A percentile compares a stretch with the other conserved stretches of the same genome.
Conservation (phyloP, 495 filamentous ascomycete genomes). For the Penicillium canariense region DNA sequence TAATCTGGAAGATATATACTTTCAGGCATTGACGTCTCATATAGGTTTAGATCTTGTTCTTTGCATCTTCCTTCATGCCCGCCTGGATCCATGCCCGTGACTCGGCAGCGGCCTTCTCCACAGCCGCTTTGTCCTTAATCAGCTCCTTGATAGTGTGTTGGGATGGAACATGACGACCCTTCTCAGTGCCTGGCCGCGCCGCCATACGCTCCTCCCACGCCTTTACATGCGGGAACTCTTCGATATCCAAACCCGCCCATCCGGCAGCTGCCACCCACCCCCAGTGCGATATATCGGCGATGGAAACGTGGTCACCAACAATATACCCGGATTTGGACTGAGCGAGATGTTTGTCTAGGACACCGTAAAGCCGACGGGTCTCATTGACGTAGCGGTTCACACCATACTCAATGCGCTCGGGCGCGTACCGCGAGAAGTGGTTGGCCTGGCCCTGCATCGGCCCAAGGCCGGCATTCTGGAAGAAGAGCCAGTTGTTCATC, state of each 20-base stretch:
- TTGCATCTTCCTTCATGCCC: conserved; percentile 60
- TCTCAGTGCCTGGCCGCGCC: conserved; percentile 66
- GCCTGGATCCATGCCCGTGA: conserved; percentile 58
- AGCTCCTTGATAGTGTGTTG: conserved; percentile 62
- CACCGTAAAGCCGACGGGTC: conserved; percentile 73
- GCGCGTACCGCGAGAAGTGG: conserved; percentile 85
- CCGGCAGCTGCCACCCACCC: conserved; percentile 66
- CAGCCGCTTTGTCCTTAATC: conserved; percentile 51
- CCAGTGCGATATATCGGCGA: conserved; percentile 81
- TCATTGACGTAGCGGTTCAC: conserved; percentile 81
- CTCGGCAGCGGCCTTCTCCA: conserved; percentile 52
- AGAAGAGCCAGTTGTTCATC: conserved; percentile 74
- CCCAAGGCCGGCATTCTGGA: conserved; percentile 74
- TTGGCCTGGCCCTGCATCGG: conserved; percentile 95
- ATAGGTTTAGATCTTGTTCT: conserved; percentile 30
- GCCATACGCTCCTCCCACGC: conserved; percentile 72
- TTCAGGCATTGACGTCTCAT: neutral
- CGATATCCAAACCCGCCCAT: conserved; percentile 72
- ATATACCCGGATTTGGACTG: conserved; percentile 65
- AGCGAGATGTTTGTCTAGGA: conserved; percentile 71
- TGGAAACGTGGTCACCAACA: conserved; percentile 75
- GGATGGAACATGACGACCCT: conserved; percentile 74
- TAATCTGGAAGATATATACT: neutral
- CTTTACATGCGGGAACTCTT: conserved; percentile 74
- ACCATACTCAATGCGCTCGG: conserved; percentile 83